These are phyloP conservation scores for Albifimbria verrucaria DNA, from an alignment of 2,329 filamentous ascomycete species.

Conservation along the genomic window DNA sequence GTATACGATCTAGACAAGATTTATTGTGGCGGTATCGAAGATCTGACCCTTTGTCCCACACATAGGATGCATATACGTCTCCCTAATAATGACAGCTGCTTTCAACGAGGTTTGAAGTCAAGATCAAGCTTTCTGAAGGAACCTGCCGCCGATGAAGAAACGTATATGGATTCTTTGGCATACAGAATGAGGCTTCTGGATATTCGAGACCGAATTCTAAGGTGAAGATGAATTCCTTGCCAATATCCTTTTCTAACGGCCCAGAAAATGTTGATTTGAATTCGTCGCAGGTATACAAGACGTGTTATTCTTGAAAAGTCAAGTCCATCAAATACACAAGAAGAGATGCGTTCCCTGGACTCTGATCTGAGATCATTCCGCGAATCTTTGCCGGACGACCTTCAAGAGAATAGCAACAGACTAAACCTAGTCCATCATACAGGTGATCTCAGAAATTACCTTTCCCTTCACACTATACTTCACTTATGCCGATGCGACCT, in stretches of 20 bases:
- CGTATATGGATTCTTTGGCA: constrained; percentile 14
- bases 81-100: constrained; percentile 19
- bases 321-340: constrained; percentile 12
- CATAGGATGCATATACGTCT: constrained; percentile 20
- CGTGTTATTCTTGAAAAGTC: constrained; percentile 13
- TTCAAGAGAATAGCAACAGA: constrained; percentile 11
- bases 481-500: constrained; percentile 20
- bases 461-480: constrained; percentile 12
- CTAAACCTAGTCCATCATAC: constrained; percentile 22
- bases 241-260: fast-evolving
- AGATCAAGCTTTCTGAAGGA: constrained; percentile 11
- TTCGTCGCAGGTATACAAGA: constrained; percentile 11
- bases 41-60: constrained; percentile 20
- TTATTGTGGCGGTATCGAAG: constrained; percentile 23
- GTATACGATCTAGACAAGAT: constrained; percentile 19
- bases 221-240: not conserved
- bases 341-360: constrained; percentile 11
- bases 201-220: constrained; percentile 17
- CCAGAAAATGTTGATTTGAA: too few relatives aligned
- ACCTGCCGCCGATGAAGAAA: not conserved
- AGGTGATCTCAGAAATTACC: constrained; percentile 14
- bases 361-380: constrained; percentile 15
- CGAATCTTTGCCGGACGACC: constrained; percentile 14
- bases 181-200: constrained; percentile 17
- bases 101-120: constrained; percentile 19